phyloP scores from a whole-genome alignment of 1,284 basidiomycete species.

The Sparassis latifolia region DNA sequence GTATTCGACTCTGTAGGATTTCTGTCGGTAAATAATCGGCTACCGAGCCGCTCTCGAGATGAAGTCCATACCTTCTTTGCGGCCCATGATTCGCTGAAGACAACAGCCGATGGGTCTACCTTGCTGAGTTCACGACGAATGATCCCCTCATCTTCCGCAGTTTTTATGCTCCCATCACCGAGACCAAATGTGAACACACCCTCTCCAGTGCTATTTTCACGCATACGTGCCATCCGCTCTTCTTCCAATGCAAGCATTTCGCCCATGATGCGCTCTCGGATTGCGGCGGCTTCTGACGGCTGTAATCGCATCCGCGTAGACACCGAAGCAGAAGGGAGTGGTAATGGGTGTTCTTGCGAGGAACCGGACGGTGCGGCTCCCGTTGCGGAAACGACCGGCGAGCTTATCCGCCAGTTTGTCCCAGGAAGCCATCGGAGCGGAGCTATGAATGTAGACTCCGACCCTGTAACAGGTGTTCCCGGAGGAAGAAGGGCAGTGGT shows the following conservation, averaged over 20 bases:
- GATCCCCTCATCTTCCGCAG: slow-evolving; percentile 84
- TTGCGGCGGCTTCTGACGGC: slow-evolving; percentile 79
- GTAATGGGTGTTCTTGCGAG: not conserved
- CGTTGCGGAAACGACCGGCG: slow-evolving; percentile 19
- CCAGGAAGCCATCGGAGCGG: slow-evolving; percentile 59
- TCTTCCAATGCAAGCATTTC: slow-evolving; percentile 98
- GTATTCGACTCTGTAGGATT: slow-evolving; percentile 69
- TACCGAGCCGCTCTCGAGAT: not conserved
- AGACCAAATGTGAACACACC: slow-evolving; percentile 48
- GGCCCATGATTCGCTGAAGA: slow-evolving; percentile 95
- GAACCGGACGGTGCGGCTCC: slow-evolving; percentile 22
- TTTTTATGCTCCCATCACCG: slow-evolving; percentile 41
- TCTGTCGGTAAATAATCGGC: slow-evolving; percentile 8
- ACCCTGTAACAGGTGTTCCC: slow-evolving; percentile 22
- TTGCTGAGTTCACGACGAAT: slow-evolving; percentile 93
- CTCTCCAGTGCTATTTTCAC: slow-evolving; percentile 54
- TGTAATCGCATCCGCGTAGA: slow-evolving; percentile 62
- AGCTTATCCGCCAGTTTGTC: slow-evolving; percentile 31
- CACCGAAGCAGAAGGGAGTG: slow-evolving; percentile 15
- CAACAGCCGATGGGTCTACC: slow-evolving; percentile 91
- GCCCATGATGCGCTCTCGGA: slow-evolving; percentile 94
- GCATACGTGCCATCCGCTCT: slow-evolving; percentile 94
- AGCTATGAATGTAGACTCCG: slow-evolving; percentile 23
- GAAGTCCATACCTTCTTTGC: slow-evolving; percentile 72
- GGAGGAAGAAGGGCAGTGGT: slow-evolving; percentile 30